Evolutionary conservation across 257 asterid genomes (phyloP).

Genomic region (Marsdenia floribunda): DNA sequence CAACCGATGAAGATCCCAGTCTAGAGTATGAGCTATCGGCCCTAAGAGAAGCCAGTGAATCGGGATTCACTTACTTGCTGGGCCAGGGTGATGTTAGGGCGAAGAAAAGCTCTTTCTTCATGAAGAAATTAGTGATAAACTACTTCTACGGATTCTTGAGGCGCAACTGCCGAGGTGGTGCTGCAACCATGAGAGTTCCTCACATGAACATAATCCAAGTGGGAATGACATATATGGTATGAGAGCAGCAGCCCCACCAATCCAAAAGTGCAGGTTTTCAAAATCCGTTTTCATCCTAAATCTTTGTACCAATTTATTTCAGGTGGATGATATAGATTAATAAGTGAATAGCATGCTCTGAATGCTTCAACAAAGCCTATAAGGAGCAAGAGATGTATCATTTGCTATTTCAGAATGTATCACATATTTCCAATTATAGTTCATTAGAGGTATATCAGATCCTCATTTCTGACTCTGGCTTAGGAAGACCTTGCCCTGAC

Average conservation of each 20-base stretch:
- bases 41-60: slow-evolving; percentile 59
- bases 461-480: not conserved
- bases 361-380: not conserved
- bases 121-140: slow-evolving; percentile 74
- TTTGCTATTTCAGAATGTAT: not conserved
- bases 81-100: slow-evolving; percentile 91
- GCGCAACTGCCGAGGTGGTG: slow-evolving; percentile 90
- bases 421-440: not conserved
- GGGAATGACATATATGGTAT: slow-evolving; percentile 86
- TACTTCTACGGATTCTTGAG: slow-evolving; percentile 84
- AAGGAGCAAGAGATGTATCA: not conserved
- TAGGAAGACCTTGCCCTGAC: too few relatives aligned
- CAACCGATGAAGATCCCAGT: slow-evolving; percentile 63
- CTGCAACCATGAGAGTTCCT: slow-evolving; percentile 90
- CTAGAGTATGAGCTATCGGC: slow-evolving; percentile 88
- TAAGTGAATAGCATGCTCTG: not conserved
- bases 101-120: slow-evolving; percentile 64
- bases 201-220: slow-evolving; percentile 75
- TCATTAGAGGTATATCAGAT: too few relatives aligned
- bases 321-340: not conserved
- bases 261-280: not conserved
- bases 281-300: not conserved
- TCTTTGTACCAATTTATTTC: not conserved
- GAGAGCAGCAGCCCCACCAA: slow-evolving; percentile 16
- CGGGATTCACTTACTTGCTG: slow-evolving; percentile 81